phyloP scores from a whole-genome alignment of 2,329 filamentous ascomycete genomes.

The Ilyonectria sp. region DNA sequence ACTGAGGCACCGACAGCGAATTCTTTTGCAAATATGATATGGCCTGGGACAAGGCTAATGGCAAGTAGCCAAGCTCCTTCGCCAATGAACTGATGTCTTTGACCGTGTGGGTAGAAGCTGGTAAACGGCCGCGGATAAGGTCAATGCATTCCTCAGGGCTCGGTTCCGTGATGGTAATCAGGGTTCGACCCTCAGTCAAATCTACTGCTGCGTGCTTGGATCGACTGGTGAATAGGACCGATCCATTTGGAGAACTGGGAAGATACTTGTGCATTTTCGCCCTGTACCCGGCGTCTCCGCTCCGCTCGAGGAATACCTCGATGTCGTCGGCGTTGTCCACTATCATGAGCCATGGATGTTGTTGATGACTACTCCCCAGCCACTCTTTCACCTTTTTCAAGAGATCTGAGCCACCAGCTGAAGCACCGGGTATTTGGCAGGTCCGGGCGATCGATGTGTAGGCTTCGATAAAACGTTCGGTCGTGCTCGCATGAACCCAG shows the following conservation, averaged over 20 bases:
- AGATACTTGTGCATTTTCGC: neutral
- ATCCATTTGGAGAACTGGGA: neutral
- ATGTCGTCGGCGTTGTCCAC: conserved; percentile 17
- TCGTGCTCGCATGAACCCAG: conserved; percentile 3
- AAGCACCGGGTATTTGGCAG: neutral
- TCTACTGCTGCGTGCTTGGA: neutral
- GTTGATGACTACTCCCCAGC: neutral
- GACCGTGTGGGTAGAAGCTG: neutral
- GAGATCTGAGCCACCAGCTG: neutral
- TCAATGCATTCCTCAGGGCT: neutral
- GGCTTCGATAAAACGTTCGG: conserved; percentile 1
- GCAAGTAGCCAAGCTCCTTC: neutral
- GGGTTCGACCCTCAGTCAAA: neutral
- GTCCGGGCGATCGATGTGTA: conserved; percentile 1
- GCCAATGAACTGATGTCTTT: neutral
- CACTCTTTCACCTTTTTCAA: neutral
- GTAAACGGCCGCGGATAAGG: neutral
- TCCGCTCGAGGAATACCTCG: neutral
- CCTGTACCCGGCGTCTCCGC: neutral
- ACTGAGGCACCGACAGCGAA: neutral
- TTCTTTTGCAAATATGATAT: neutral
- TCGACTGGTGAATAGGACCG: conserved; percentile 9
- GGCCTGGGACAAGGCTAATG: conserved; percentile 9
- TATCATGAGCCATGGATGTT: conserved; percentile 11
- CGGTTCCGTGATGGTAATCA: neutral